phyloP scores from a whole-genome alignment of 768 basidiomycete species.

The Leccinum subtestaceum region DNA sequence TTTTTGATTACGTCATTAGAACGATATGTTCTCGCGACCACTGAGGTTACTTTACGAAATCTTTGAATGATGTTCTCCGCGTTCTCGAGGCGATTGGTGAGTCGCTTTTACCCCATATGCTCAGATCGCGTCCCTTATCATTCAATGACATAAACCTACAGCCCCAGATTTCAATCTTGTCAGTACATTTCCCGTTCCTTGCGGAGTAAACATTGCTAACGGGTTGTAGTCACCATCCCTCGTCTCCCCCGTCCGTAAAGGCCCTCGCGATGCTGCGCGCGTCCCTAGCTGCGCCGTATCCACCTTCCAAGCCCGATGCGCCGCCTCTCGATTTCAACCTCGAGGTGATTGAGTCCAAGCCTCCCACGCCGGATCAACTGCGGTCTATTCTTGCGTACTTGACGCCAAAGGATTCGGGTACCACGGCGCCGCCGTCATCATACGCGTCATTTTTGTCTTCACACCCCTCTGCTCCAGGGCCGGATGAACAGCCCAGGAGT shows the following conservation, averaged over 20 bases:
- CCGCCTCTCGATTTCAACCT: constrained; percentile 67
- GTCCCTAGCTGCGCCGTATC: constrained; percentile 61
- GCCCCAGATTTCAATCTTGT: constrained; percentile 72
- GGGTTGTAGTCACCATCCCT: constrained; percentile 54
- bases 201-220: constrained; percentile 6
- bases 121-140: not conserved
- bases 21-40: not conserved
- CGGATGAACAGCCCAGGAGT: constrained; percentile 39
- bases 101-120: constrained; percentile 11
- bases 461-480: constrained; percentile 48
- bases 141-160: constrained; percentile 12
- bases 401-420: constrained; percentile 29
- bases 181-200: constrained; percentile 22
- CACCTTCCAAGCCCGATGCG: constrained; percentile 42
- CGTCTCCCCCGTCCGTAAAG: constrained; percentile 61
- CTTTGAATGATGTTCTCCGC: constrained; percentile 28
- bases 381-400: constrained; percentile 64
- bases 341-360: constrained; percentile 62
- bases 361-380: constrained; percentile 68
- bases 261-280: constrained; percentile 59
- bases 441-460: constrained; percentile 53
- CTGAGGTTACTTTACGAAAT: not conserved
- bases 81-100: constrained; percentile 35
- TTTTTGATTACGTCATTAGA: constrained; percentile 8
- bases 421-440: constrained; percentile 18